Evolutionary conservation across 2,329 filamentous ascomycete genomes (phyloP), one percentile per base, ranked within the genome.

Genomic region (Fusarium hainanense): DNA sequence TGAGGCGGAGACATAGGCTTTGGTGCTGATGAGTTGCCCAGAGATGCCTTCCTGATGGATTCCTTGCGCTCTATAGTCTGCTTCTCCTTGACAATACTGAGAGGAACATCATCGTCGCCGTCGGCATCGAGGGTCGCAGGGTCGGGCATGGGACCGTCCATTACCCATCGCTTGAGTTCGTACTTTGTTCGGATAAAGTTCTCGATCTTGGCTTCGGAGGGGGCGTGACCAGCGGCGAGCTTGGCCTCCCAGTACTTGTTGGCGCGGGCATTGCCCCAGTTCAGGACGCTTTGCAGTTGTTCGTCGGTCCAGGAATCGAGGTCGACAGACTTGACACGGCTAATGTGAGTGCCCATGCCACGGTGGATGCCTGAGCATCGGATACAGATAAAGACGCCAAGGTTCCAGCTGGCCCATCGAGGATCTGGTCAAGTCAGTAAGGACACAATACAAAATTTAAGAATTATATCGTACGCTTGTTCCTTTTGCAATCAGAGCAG

Each of bases 161-260:
- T 98, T n/a, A 94, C 92, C 96, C 96, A 99, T 83, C 97, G 88
- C 88, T 97, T 98, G 56, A 96, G 92, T 80, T 99, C 96, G 81
- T 99, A 99, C 82, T 99, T 99, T 59, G 97, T 99, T 72, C 96
- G 90, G 76, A 99, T 98, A 78, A 99, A 99, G 85, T 98, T 99
- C 87, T 99, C 96, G 75, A 99, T 98, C 87, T 99, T 99, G 72
- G 92, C 88, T 84, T 99, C 97, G 23, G 95, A 97, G 2, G 96
- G 96, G 48, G 95, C 89, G 81, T 99, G 96, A 63, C 94, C 94
- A 16, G 91, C 83, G 4, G 95, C 94, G 76, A 99, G 83, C 83
- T 98, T 99, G 68, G 93, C 89, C 82, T 99, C 97, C 95, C 95
- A 99, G 80, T 98, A 97, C 85, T 97, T 98, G 84, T 99, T 99